phyloP scores from a whole-genome alignment of 2,329 filamentous ascomycete genomes.

The Pyricularia pennisetigena region DNA sequence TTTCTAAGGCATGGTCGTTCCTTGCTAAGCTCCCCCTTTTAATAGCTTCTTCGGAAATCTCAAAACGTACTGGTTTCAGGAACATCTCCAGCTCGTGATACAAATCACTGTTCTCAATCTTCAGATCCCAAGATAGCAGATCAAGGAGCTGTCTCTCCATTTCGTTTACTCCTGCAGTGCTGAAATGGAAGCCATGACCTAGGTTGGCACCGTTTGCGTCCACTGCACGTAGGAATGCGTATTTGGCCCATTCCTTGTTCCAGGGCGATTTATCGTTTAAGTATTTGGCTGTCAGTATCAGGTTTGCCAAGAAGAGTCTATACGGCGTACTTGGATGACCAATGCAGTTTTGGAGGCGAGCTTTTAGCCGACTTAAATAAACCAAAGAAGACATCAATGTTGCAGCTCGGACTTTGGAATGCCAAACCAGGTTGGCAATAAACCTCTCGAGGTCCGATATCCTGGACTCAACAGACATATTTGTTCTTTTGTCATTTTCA shows the following conservation, averaged over 20 bases:
- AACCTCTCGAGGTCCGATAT: conserved; percentile 82
- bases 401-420: conserved; percentile 92
- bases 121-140: conserved; percentile 88
- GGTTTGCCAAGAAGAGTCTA: conserved; percentile 86
- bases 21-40: background rate
- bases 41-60: conserved; percentile 48
- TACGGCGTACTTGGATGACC: conserved; percentile 94
- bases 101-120: conserved; percentile 76
- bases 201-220: conserved; percentile 14
- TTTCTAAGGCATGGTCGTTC: background rate
- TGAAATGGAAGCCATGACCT: conserved; percentile 71
- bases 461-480: background rate
- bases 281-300: conserved; percentile 89
- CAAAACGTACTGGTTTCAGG: conserved; percentile 80
- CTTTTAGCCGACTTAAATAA: conserved; percentile 77
- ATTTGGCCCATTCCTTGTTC: conserved; percentile 99
- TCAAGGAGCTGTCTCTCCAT: conserved; percentile 99
- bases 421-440: conserved; percentile 82
- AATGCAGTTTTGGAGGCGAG: conserved; percentile 83
- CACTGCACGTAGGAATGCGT: conserved; percentile 61
- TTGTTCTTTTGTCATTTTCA: background rate
- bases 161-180: conserved; percentile 89
- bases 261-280: conserved; percentile 97
- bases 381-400: conserved; percentile 96
- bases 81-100: conserved; percentile 82